Evolutionary conservation across 1,139 yeast genomes (phyloP).

Genomic region (Yamadazyma atmosphaerica): DNA sequence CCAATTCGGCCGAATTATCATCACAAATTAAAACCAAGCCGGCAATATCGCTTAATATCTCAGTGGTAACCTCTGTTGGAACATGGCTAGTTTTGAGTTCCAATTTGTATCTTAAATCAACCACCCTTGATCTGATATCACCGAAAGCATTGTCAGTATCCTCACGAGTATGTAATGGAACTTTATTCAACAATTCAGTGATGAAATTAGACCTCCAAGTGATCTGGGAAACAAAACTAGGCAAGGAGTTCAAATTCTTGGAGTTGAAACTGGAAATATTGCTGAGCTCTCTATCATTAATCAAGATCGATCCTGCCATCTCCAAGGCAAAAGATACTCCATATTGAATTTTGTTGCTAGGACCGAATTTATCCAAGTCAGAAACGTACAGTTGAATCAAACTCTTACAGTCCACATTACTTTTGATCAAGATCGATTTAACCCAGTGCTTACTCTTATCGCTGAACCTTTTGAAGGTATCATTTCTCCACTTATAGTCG

Average conservation of each 20-base stretch:
- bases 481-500: conserved; percentile 72
- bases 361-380: conserved; percentile 34
- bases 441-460: conserved; percentile 70
- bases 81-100: conserved; percentile 15
- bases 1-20: conserved; percentile 49
- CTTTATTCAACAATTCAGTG: conserved; percentile 38
- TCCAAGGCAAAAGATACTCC: conserved; percentile 91
- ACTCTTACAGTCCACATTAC: conserved; percentile 75
- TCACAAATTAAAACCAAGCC: conserved; percentile 51
- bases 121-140: conserved; percentile 17
- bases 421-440: conserved; percentile 47
- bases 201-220: conserved; percentile 65
- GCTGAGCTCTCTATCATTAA: conserved; percentile 60
- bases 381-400: conserved; percentile 73
- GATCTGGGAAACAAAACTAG: conserved; percentile 76
- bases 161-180: conserved; percentile 32
- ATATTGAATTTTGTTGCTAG: conserved; percentile 50
- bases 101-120: conserved; percentile 15
- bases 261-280: conserved; percentile 28
- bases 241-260: conserved; percentile 54
- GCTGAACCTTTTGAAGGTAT: conserved; percentile 62
- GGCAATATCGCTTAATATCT: conserved; percentile 49
- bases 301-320: conserved; percentile 72
- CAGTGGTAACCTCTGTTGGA: conserved; percentile 33
- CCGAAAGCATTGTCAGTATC: conserved; percentile 32